Percentiles rank a stretch among this genome's conserved stretches.
Evolutionary conservation across 371 early-diverging fungal genomes (phyloP).

Genomic region (Zopfochytrium polystomum): DNA sequence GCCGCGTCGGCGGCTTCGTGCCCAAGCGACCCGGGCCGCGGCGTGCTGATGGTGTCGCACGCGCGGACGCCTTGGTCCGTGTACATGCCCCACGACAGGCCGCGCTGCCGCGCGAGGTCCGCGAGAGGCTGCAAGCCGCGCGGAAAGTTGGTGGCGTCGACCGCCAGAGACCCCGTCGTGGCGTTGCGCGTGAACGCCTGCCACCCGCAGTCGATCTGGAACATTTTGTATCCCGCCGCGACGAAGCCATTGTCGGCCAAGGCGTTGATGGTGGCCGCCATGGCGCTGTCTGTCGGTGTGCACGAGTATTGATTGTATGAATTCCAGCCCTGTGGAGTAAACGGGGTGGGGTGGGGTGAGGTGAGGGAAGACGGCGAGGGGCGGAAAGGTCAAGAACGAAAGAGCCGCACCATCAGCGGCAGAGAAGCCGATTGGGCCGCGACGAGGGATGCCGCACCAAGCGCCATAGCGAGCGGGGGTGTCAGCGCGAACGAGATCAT

Average conservation of each 20-base stretch:
- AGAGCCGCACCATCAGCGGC: too few relatives aligned
- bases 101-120: slow-evolving; percentile 30
- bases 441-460: too few relatives aligned
- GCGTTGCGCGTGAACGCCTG: slow-evolving; percentile 21
- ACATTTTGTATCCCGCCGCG: slow-evolving; percentile 30
- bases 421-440: too few relatives aligned
- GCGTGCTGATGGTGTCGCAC: slow-evolving; percentile 33
- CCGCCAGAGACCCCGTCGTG: slow-evolving; percentile 34
- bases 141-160: slow-evolving; percentile 37
- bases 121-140: slow-evolving; percentile 37
- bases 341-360: too few relatives aligned
- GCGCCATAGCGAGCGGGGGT: too few relatives aligned
- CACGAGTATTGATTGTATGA: slow-evolving; percentile 1
- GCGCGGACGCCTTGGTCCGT: slow-evolving; percentile 43
- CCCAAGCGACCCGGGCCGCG: slow-evolving; percentile 44
- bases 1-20: slow-evolving; percentile 39
- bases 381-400: too few relatives aligned
- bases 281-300: not conserved
- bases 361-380: too few relatives aligned
- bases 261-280: slow-evolving; percentile 13
- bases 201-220: slow-evolving; percentile 50
- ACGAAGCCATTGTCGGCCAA: slow-evolving; percentile 25
- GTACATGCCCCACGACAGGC: slow-evolving; percentile 45
- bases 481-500: too few relatives aligned
- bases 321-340: not conserved